Percentiles rank a stretch among this genome's conserved stretches.
phyloP scores from a whole-genome alignment of 768 basidiomycete species.

The Pleurotus giganteus region DNA sequence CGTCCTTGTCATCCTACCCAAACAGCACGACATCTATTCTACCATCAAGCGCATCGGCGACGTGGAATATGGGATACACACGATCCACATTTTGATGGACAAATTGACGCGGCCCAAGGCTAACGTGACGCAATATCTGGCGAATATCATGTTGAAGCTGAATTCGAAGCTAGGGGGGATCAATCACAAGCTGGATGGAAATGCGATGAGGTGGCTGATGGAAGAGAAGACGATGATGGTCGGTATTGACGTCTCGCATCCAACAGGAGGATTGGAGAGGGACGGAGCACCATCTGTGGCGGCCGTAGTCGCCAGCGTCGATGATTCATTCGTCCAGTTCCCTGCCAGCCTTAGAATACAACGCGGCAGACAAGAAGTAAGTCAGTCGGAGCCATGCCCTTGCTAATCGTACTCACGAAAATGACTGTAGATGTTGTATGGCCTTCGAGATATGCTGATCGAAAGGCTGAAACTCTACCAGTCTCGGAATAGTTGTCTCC shows the following conservation, averaged over 20 bases:
- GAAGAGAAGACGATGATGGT: slow-evolving; percentile 77
- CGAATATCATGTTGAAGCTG: slow-evolving; percentile 77
- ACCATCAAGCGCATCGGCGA: slow-evolving; percentile 82
- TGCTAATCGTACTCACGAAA: background rate
- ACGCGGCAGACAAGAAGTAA: slow-evolving; percentile 47
- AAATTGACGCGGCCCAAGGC: slow-evolving; percentile 59
- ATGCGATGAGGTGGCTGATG: slow-evolving; percentile 61
- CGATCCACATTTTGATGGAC: slow-evolving; percentile 62
- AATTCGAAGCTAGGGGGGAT: slow-evolving; percentile 82
- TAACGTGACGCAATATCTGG: slow-evolving; percentile 71
- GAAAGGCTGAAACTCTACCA: slow-evolving; percentile 64
- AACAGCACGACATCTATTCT: slow-evolving; percentile 76
- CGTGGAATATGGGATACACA: slow-evolving; percentile 67
- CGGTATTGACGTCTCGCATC: slow-evolving; percentile 84
- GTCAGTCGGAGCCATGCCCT: background rate
- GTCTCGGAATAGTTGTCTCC: slow-evolving; percentile 53
- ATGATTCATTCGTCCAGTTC: slow-evolving; percentile 69
- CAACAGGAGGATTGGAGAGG: slow-evolving; percentile 54
- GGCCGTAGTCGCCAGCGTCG: slow-evolving; percentile 77
- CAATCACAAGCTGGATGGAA: slow-evolving; percentile 54
- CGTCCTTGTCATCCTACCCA: slow-evolving; percentile 66
- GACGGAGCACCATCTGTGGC: slow-evolving; percentile 80
- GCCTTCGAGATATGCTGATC: slow-evolving; percentile 63
- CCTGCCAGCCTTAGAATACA: slow-evolving; percentile 75
- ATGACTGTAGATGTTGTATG: slow-evolving; percentile 61